Evolutionary conservation across 495 filamentous ascomycete species (phyloP), one percentile per base, ranked within the genome.

Genomic region (Astrocystis sublimbata): DNA sequence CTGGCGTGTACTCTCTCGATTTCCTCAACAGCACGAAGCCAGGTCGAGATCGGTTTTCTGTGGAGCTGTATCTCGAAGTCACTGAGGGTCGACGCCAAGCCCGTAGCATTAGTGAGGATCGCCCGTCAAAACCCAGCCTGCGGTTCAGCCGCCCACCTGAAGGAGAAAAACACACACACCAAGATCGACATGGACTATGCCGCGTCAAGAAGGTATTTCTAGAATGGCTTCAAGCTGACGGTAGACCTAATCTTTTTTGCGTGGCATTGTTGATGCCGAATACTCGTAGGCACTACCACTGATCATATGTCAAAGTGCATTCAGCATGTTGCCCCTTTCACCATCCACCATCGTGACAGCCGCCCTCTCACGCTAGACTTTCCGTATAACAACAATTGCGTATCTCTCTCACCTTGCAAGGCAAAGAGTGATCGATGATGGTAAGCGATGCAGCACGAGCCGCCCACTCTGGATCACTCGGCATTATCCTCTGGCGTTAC

Each of bases 141-240:
- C 58, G 45, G 35, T 53, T 61, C 58, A 51, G 57, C 42, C 35
- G n/a, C 58, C 36, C 36, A 57, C 54, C 33, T 45, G 28, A 57
- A 35, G 28, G 30, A 35, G 31, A 33, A 45, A 28, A n/a, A n/a
- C n/a, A n/a, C n/a, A n/a, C n/a, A n/a, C 17, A 43, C 30, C 41
- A 31, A 38, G 56, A 49, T 58, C 43, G 56, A 49, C 56, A 15
- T 42, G 23, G 26, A 60, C 58, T 47, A 60, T 60, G 58, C 36
- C 36, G 58, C 24, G 36, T 60, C 46, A 49, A 49, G 57, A 21
- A n/a, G 21, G 45, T 24, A 24, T 50, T 31, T 40, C 55, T 41
- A 24, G 55, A 23, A 42, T 31, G 28, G 6, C 46, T 31, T 47
- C 30, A 51, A 30, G 42, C 35, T 36, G 58, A 60, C 46, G 23